Percentiles rank a stretch among this genome's conserved stretches.
Conservation (phyloP, 768 basidiomycete genomes). For the Leccinum disarticulatum region DNA sequence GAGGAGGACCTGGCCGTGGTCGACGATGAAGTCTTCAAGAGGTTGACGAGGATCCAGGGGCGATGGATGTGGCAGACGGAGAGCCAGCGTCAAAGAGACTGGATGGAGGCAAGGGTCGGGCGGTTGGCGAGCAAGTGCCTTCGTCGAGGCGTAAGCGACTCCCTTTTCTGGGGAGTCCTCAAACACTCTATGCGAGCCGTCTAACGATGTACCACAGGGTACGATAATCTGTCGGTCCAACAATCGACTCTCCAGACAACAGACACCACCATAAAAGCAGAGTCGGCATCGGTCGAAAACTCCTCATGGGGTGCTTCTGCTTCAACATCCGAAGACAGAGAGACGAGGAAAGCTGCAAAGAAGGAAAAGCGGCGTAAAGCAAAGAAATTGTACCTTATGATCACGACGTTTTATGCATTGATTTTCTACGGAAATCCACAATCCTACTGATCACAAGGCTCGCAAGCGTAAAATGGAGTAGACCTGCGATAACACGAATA, state of each 20-base stretch:
- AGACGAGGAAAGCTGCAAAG: too few relatives aligned
- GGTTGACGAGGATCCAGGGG: constrained; percentile 7
- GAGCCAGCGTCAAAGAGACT: too few relatives aligned
- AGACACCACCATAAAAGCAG: constrained; percentile 13
- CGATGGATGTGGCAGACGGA: constrained; percentile 9
- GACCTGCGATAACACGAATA: too few relatives aligned
- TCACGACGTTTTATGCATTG: too few relatives aligned
- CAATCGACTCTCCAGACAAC: background rate
- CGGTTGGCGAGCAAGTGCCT: constrained; percentile 24
- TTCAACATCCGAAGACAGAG: too few relatives aligned
- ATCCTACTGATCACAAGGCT: too few relatives aligned
- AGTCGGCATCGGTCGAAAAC: constrained; percentile 2
- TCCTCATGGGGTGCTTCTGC: too few relatives aligned
- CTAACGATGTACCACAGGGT: constrained; percentile 24
- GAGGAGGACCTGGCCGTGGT: constrained; percentile 42
- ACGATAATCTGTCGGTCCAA: constrained; percentile 24
- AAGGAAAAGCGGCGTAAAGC: too few relatives aligned
- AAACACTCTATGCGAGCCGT: background rate
- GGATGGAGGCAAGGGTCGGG: constrained; percentile 41
- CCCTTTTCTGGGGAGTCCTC: constrained; percentile 53
- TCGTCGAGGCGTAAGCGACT: constrained; percentile 50
- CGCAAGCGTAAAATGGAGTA: too few relatives aligned
- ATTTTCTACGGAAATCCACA: too few relatives aligned
- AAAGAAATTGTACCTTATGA: too few relatives aligned
- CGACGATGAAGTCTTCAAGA: constrained; percentile 23